These are phyloP conservation scores for Entonaema liquescens DNA, from an alignment of 495 filamentous ascomycete species.

Conservation along the genomic window DNA sequence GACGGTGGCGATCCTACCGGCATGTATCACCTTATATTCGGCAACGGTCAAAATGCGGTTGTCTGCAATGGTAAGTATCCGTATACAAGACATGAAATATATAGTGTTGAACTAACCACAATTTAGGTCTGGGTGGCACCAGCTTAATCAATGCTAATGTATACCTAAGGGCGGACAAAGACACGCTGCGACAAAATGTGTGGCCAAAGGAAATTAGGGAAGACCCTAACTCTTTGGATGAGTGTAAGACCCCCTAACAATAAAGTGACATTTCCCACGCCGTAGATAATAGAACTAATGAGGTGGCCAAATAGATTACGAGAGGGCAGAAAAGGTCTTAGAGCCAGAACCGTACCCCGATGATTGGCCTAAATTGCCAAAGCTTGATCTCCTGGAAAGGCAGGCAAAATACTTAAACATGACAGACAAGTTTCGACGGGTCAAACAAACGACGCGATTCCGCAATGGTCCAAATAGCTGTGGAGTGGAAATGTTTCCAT, in stretches of 20 bases:
- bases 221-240: slow-evolving; percentile 52
- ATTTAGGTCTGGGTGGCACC: slow-evolving; percentile 67
- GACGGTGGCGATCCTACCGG: slow-evolving; percentile 64
- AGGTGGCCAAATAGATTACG: slow-evolving; percentile 58
- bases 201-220: slow-evolving; percentile 69
- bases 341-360: slow-evolving; percentile 67
- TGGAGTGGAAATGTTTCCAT: slow-evolving; percentile 69
- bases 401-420: slow-evolving; percentile 62
- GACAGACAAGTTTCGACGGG: slow-evolving; percentile 62
- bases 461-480: slow-evolving; percentile 65
- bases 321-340: slow-evolving; percentile 63
- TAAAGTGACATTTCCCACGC: no score
- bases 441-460: slow-evolving; percentile 70
- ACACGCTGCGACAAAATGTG: slow-evolving; percentile 59
- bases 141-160: slow-evolving; percentile 75
- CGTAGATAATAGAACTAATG: slow-evolving; percentile 16
- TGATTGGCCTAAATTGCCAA: slow-evolving; percentile 62
- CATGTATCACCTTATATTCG: slow-evolving; percentile 69
- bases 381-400: slow-evolving; percentile 64
- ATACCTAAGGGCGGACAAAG: slow-evolving; percentile 67
- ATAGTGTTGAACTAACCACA: background rate
- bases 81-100: background rate
- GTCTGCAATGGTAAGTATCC: slow-evolving; percentile 66
- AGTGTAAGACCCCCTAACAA: slow-evolving; percentile 63
- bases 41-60: slow-evolving; percentile 72